Conservation (phyloP, 2,329 filamentous ascomycete species). For the Didymellaceae sp. region DNA sequence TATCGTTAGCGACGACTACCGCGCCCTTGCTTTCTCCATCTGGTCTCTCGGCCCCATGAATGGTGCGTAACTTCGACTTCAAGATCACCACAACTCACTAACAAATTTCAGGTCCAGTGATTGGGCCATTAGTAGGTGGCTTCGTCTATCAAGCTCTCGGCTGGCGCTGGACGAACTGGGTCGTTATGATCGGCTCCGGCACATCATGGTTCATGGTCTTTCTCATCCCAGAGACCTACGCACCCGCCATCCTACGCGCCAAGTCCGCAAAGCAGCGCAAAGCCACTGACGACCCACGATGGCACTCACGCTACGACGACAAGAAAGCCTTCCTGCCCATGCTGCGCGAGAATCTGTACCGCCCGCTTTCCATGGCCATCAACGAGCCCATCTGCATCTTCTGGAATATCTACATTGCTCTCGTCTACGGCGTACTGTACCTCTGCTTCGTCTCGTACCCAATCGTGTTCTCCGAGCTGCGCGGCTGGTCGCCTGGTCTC, state of each 20-base stretch:
- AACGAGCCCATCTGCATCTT: slow-evolving; percentile 88
- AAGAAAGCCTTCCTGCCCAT: slow-evolving; percentile 68
- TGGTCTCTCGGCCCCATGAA: slow-evolving; percentile 88
- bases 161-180: slow-evolving; percentile 89
- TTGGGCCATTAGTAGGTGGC: slow-evolving; percentile 75
- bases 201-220: slow-evolving; percentile 65
- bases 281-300: slow-evolving; percentile 76
- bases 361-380: slow-evolving; percentile 77
- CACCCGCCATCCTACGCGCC: slow-evolving; percentile 69
- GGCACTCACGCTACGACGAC: slow-evolving; percentile 81
- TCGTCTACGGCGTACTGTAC: slow-evolving; percentile 87
- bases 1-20: slow-evolving; percentile 78
- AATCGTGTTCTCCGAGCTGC: slow-evolving; percentile 75
- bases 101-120: slow-evolving; percentile 50
- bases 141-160: slow-evolving; percentile 79
- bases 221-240: slow-evolving; percentile 77
- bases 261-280: slow-evolving; percentile 74
- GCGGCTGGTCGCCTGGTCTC: slow-evolving; percentile 77
- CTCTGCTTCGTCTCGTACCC: slow-evolving; percentile 92
- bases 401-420: slow-evolving; percentile 73
- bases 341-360: slow-evolving; percentile 75
- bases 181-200: slow-evolving; percentile 67
- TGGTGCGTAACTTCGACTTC: slow-evolving; percentile 42
- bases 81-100: not conserved
- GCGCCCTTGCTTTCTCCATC: slow-evolving; percentile 81